A percentile compares a stretch with the other conserved stretches of the same genome.
Evolutionary conservation across 192 early-diverging fungal species (phyloP).

Genomic region (Coemansia sp.): DNA sequence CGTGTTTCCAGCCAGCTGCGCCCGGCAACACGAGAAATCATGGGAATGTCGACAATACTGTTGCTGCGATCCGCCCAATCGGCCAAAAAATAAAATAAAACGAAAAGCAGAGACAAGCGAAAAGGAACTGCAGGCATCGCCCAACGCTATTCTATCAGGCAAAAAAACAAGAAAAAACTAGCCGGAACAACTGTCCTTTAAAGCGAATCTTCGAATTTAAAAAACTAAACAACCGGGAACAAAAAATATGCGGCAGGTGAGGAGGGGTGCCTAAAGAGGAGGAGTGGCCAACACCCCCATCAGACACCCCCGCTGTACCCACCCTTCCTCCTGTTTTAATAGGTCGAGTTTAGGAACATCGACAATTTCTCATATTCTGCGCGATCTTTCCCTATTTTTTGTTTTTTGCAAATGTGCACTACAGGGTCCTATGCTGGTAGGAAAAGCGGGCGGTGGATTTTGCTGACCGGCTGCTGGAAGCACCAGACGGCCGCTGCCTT

Average conservation of each 20-base stretch:
- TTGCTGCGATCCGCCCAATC: neutral
- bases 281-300: neutral
- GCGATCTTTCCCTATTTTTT: slow-evolving; percentile 2
- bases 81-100: neutral
- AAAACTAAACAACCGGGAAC: neutral
- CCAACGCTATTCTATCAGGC: neutral
- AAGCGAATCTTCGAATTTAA: neutral
- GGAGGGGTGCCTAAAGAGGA: neutral
- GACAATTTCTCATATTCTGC: slow-evolving; percentile 1
- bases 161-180: neutral
- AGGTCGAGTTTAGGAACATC: neutral
- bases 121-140: neutral
- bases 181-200: neutral
- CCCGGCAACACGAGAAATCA: neutral
- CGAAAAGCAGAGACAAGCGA: neutral
- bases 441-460: slow-evolving; percentile 10
- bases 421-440: slow-evolving; percentile 20
- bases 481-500: neutral
- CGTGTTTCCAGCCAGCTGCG: neutral
- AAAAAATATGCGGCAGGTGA: neutral
- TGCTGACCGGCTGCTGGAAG: neutral
- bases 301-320: neutral
- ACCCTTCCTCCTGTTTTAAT: neutral
- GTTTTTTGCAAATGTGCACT: neutral
- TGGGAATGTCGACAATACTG: neutral